Evolutionary conservation across 192 early-diverging fungal species (phyloP), one percentile per base, ranked within the genome.

Genomic region (Coemansia sp.): DNA sequence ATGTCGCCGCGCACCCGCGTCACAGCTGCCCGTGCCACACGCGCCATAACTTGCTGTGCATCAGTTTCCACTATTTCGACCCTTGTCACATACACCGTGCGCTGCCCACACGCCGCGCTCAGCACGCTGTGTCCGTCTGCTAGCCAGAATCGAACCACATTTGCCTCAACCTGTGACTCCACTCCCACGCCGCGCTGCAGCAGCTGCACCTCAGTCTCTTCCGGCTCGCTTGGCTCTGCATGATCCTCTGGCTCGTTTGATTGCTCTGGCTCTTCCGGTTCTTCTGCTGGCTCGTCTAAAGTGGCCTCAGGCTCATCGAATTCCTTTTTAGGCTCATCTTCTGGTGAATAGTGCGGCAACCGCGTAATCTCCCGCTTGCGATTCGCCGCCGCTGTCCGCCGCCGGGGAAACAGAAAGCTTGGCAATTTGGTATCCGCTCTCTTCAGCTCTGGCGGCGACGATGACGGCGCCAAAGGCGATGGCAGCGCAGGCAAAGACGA

Each of bases 391-490:
- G 65, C 67, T 5, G 37, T 60, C 22, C 64, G 63, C 22, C 69
- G 64, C n/a, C 72, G 72, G 14, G 77, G 77, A 37, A 80, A 80
- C 59, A 80, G 43, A 61, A 74, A 80, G 37, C 68, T 71, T 10
- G 77, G 77, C 43, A 80, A 62, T 60, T 68, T 55, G 0, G 69
- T 72, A 22, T 81, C 73, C 1, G 52, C 39, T 9, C n/a, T 12
- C 12, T 17, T 23, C 15, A 21, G 27, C 14, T 4, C 24, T 7
- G 57, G 57, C 24, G 38, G 21, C 38, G 25, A 22, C 57, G 38
- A 39, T 21, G 37, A 41, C 22, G 7, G 35, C 57, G 32, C 14
- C 39, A 29, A 6, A 6, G 57, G 38, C 39, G 38, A 24, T 37
- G 24, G 10, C 57, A 21, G 19, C 38, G 37, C 21, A 4, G 19